Conservation (phyloP, 768 basidiomycete species). For the Boletus patriciae region DNA sequence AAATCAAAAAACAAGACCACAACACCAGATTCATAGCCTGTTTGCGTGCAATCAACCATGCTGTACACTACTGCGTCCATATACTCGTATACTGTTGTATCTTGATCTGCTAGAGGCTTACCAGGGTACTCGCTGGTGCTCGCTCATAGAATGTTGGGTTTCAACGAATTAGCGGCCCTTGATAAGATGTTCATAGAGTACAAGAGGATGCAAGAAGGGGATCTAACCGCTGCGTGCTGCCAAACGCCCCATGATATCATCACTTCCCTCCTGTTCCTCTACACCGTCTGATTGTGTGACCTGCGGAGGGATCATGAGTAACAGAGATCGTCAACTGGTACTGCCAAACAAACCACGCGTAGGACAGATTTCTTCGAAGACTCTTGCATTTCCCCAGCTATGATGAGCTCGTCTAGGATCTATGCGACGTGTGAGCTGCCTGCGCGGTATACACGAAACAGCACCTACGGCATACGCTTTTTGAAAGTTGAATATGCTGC, state of each 20-base stretch:
- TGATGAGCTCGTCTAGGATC: constrained; percentile 91
- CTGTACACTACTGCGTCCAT: constrained; percentile 1
- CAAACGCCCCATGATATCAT: constrained; percentile 76
- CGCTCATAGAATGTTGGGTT: not conserved
- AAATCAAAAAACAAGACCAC: constrained; percentile 39
- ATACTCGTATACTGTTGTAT: not conserved
- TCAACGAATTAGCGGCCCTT: constrained; percentile 35
- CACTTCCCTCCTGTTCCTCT: constrained; percentile 83
- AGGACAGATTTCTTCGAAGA: constrained; percentile 76
- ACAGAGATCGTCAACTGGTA: constrained; percentile 8
- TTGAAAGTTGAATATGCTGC: constrained; percentile 95
- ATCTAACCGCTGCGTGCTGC: constrained; percentile 70
- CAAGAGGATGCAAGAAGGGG: not conserved
- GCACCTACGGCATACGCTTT: constrained; percentile 80
- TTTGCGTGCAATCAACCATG: not conserved
- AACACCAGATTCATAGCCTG: constrained; percentile 14
- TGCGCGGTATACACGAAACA: not conserved
- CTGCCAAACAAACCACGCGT: constrained; percentile 47
- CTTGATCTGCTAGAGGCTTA: not conserved
- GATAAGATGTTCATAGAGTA: constrained; percentile 15
- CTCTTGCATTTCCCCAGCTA: constrained; percentile 93
- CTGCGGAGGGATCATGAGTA: constrained; percentile 39
- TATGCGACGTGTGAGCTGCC: constrained; percentile 26
- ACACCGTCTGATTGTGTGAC: constrained; percentile 83
- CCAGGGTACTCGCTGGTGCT: not conserved